phyloP scores from a whole-genome alignment of 2,329 filamentous ascomycete genomes.

The Onygenales sp. region DNA sequence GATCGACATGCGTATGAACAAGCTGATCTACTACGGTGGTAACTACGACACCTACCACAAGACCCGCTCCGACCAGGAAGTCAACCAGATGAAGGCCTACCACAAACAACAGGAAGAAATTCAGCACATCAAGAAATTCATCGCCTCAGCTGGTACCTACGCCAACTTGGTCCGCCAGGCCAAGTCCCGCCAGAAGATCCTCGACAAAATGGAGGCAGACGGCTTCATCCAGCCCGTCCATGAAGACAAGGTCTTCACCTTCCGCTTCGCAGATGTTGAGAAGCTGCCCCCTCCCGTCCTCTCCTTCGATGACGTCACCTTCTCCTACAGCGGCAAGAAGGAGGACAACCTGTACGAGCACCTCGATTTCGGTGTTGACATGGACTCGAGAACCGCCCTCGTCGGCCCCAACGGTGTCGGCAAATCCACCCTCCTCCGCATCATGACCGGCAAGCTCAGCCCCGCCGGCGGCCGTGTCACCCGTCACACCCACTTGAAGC shows the following conservation, averaged over 20 bases:
- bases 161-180: slow-evolving; percentile 98
- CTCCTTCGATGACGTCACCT: slow-evolving; percentile 93
- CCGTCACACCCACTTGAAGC: slow-evolving; percentile 95
- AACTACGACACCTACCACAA: slow-evolving; percentile 99
- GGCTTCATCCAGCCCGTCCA: slow-evolving; percentile 91
- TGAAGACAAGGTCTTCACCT: slow-evolving; percentile 82
- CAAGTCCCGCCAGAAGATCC: slow-evolving; percentile 98
- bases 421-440: slow-evolving; percentile 99
- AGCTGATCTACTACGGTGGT: slow-evolving; percentile 95
- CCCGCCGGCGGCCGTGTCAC: slow-evolving; percentile 73
- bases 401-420: slow-evolving; percentile 98
- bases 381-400: slow-evolving; percentile 97
- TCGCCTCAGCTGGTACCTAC: slow-evolving; percentile 97
- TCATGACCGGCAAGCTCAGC: slow-evolving; percentile 99
- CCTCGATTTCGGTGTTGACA: slow-evolving; percentile 96
- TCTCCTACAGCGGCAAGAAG: slow-evolving; percentile 86
- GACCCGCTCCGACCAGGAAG: slow-evolving; percentile 87
- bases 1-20: slow-evolving; percentile 91
- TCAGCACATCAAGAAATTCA: slow-evolving; percentile 99
- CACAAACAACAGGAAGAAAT: slow-evolving; percentile 99
- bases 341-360: slow-evolving; percentile 93
- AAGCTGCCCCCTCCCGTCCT: slow-evolving; percentile 97
- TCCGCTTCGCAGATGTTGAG: slow-evolving; percentile 97
- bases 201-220: slow-evolving; percentile 99
- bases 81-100: slow-evolving; percentile 98